Base-by-base conservation (phyloP, 1,284 basidiomycete genomes). In the Coniferiporia sulphurascens region DNA sequence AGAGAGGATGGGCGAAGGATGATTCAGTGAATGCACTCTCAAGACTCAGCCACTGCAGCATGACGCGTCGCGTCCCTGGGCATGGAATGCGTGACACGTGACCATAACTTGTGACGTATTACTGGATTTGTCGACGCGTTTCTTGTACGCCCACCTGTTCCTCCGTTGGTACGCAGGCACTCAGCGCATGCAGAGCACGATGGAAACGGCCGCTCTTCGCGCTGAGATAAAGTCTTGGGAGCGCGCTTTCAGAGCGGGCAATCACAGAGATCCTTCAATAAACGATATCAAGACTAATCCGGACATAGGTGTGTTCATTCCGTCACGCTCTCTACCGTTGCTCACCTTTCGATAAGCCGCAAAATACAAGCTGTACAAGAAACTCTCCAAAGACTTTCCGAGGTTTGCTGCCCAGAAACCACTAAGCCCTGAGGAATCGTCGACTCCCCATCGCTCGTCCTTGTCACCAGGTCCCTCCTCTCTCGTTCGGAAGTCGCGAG, bases 141-240 rank as follows among this genome's bases (percentile, higher is more conserved):
- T 41, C 27, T 27, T 27, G 21, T 36, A n/a, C 21, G 13, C 10
- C 15, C 34, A 32, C 19, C 19, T 5, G 3, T 27, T 5, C 27
- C 27, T 27, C 27, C 27, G 27, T 5, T 27, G 27, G 27, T 5
- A 27, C 27, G 27, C 27, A 27, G 27, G 27, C 27, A n/a, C n/a
- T n/a, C n/a, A n/a, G n/a, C n/a, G n/a, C n/a, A n/a, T n/a, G 41
- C 44, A 17, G 46, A 53, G 49, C 51, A 10, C 58, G 54, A 79
- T 81, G 76, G 73, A 79, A 62, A 72, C 84, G 58, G 69, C 79
- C 12, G 67, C 76, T 27, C 74, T 93, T 52, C 86, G 86, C 41
- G 77, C 87, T 56, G 83, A 90, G 65, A 87, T 95, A 65, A 95
- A 95, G 71, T 64, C 77, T 38, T 95, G 92, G 89, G 93, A 95